A percentile compares a stretch with the other conserved stretches of the same genome.
These are phyloP conservation scores for Lactarius trivialis DNA, from an alignment of 768 basidiomycete species.

Conservation along the genomic window DNA sequence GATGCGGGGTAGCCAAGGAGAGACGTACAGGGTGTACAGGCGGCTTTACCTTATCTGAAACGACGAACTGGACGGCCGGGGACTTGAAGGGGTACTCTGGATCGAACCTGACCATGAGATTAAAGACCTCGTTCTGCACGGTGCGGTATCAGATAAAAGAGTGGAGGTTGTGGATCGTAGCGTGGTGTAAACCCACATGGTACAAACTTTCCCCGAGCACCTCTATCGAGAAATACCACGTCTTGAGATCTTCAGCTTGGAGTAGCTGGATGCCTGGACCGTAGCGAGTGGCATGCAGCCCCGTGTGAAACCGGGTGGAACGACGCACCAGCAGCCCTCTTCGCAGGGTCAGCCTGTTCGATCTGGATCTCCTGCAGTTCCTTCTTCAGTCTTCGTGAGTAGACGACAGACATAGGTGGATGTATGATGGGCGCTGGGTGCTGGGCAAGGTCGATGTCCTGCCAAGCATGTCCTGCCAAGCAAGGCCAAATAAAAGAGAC, in stretches of 20 bases:
- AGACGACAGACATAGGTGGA: conserved; percentile 18
- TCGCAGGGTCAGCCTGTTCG: conserved; percentile 20
- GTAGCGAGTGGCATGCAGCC: not conserved
- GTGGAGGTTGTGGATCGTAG: not conserved
- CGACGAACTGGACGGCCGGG: conserved; percentile 82
- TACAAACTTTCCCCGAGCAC: conserved; percentile 82
- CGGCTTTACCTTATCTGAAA: conserved; percentile 54
- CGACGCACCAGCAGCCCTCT: conserved; percentile 17
- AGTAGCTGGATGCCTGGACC: conserved; percentile 62
- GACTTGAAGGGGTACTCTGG: conserved; percentile 78
- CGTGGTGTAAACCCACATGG: conserved; percentile 37
- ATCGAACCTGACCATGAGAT: conserved; percentile 78
- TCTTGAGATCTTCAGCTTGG: conserved; percentile 68
- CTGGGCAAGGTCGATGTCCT: not conserved
- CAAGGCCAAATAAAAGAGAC: conserved; percentile 18
- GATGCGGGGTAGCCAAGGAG: not conserved
- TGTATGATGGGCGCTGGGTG: not conserved
- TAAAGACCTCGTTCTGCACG: conserved; percentile 67
- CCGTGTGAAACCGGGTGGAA: not conserved
- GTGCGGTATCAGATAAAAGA: not conserved
- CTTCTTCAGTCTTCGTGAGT: conserved; percentile 22
- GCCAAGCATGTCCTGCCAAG: not conserved
- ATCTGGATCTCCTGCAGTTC: conserved; percentile 24
- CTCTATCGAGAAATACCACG: conserved; percentile 74
- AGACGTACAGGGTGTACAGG: conserved; percentile 71